Percentiles rank a stretch among this genome's conserved stretches.
Conservation (phyloP, 108 stramenopile genomes). For the Pseudonitzschia pungens region DNA sequence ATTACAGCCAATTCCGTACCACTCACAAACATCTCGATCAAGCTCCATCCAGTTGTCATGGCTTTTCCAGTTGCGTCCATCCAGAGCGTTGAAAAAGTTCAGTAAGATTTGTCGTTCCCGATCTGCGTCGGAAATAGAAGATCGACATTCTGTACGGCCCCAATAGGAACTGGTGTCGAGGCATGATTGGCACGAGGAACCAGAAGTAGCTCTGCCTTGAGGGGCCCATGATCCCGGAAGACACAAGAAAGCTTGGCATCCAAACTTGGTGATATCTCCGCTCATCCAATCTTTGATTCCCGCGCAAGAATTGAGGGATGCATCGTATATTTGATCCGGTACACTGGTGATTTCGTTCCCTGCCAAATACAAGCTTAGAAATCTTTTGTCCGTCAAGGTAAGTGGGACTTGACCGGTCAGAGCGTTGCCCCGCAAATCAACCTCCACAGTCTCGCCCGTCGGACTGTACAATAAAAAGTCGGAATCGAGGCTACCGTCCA, state of each 20-base stretch:
- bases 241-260: slow-evolving; percentile 79
- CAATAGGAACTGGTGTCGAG: background rate
- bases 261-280: slow-evolving; percentile 54
- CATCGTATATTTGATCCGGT: slow-evolving; percentile 28
- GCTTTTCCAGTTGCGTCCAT: slow-evolving; percentile 37
- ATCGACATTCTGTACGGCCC: slow-evolving; percentile 36
- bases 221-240: slow-evolving; percentile 61
- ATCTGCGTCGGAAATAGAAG: slow-evolving; percentile 31
- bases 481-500: slow-evolving; percentile 38
- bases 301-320: slow-evolving; percentile 15
- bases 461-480: slow-evolving; percentile 33
- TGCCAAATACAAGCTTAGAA: slow-evolving; percentile 37
- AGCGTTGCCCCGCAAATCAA: slow-evolving; percentile 43
- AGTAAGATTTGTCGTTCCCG: slow-evolving; percentile 46
- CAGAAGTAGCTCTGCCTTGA: slow-evolving; percentile 33
- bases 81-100: slow-evolving; percentile 42
- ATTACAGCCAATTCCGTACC: slow-evolving; percentile 70
- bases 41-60: slow-evolving; percentile 34
- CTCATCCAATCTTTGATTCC: slow-evolving; percentile 48
- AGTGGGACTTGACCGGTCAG: slow-evolving; percentile 39
- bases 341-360: slow-evolving; percentile 45
- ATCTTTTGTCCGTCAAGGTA: slow-evolving; percentile 23
- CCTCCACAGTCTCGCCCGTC: slow-evolving; percentile 20
- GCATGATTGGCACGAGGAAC: slow-evolving; percentile 8
- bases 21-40: slow-evolving; percentile 45